Percentiles rank a stretch among this genome's conserved stretches.
Conservation (phyloP, 495 filamentous ascomycete genomes). For the Podospora anserina region DNA sequence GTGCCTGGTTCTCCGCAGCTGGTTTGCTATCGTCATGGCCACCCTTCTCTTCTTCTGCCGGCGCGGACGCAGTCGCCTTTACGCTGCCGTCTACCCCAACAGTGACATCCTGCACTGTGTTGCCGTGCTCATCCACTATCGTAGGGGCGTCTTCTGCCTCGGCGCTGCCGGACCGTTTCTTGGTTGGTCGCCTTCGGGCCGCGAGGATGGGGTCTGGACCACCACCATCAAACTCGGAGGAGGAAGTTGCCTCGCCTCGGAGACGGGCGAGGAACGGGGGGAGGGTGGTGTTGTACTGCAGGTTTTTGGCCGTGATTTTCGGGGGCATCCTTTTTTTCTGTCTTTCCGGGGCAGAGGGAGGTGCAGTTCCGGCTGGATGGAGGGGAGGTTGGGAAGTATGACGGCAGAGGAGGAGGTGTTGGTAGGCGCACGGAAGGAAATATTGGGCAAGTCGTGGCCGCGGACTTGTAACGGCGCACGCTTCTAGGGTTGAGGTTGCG, state of each 20-base stretch:
- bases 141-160: slow-evolving; percentile 51
- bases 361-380: background rate
- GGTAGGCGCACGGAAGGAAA: background rate
- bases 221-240: slow-evolving; percentile 20
- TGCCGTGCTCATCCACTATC: slow-evolving; percentile 46
- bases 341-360: background rate
- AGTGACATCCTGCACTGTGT: slow-evolving; percentile 38
- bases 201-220: slow-evolving; percentile 45
- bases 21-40: slow-evolving; percentile 23
- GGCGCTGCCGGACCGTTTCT: slow-evolving; percentile 41
- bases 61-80: background rate
- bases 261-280: slow-evolving; percentile 55
- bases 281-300: slow-evolving; percentile 47
- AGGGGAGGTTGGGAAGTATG: background rate
- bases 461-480: background rate
- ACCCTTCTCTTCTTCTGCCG: slow-evolving; percentile 19
- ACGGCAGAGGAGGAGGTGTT: background rate
- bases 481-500: background rate
- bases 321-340: slow-evolving; percentile 30
- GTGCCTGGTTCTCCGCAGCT: slow-evolving; percentile 2
- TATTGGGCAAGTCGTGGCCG: background rate
- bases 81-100: slow-evolving; percentile 40
- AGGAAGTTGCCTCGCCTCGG: slow-evolving; percentile 35
- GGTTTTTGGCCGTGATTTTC: slow-evolving; percentile 55
- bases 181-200: slow-evolving; percentile 36